Evolutionary conservation across 2,329 filamentous ascomycete species (phyloP).

Genomic region (Venturia pyrina): DNA sequence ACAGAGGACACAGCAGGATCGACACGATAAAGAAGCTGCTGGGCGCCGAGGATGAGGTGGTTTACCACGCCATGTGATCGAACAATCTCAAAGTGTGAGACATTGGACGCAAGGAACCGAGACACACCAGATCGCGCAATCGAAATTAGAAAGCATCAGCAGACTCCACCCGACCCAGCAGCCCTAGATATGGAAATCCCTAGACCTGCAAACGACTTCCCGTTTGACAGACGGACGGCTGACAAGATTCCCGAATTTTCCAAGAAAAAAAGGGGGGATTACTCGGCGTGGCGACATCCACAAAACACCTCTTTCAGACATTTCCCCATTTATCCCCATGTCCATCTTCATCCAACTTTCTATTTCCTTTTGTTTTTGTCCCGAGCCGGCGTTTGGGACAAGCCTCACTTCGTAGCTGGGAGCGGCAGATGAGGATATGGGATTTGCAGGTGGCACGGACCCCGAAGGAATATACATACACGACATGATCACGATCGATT

Average conservation of each 20-base stretch:
- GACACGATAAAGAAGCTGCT: slow-evolving; percentile 24
- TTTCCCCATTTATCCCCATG: neutral
- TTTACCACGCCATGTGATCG: neutral
- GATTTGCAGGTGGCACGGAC: neutral
- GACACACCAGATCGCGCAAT: slow-evolving; percentile 1
- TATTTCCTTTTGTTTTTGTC: neutral
- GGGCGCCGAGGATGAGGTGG: slow-evolving; percentile 21
- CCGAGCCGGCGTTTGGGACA: neutral
- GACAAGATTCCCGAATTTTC: neutral
- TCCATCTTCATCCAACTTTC: neutral
- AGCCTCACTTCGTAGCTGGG: neutral
- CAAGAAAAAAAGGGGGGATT: neutral
- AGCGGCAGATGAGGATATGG: neutral
- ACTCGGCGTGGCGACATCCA: neutral
- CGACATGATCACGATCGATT: neutral
- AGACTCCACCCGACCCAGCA: neutral
- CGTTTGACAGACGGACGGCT: neutral
- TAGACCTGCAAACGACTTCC: neutral
- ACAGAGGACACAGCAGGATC: slow-evolving; percentile 28
- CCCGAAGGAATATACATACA: neutral
- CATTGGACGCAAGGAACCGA: neutral
- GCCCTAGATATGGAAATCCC: neutral
- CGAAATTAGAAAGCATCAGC: neutral
- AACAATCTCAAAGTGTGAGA: neutral
- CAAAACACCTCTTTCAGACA: neutral